Conservation (phyloP, 257 asterid species). For the Rehmannia glutinosa region DNA sequence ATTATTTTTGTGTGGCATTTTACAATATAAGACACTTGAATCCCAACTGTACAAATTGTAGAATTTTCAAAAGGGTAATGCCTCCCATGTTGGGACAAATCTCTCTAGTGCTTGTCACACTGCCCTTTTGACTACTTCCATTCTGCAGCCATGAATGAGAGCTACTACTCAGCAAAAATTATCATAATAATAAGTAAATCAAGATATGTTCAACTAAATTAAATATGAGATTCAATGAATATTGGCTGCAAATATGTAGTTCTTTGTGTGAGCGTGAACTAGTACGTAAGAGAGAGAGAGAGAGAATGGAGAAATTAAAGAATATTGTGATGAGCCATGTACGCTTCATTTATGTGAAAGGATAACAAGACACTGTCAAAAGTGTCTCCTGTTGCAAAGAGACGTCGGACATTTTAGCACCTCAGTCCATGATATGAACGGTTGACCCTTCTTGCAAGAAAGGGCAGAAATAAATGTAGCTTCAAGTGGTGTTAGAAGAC, state of each 20-base stretch:
- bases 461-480: conserved; percentile 25
- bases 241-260: conserved; percentile 2
- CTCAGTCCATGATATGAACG: conserved; percentile 15
- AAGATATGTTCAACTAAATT: not conserved
- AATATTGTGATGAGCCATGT: conserved; percentile 23
- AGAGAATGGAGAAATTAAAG: not conserved
- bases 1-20: too few relatives aligned
- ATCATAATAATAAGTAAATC: conserved; percentile 1
- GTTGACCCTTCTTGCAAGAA: conserved; percentile 39
- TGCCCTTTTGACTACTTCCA: conserved; percentile 36
- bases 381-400: conserved; percentile 44
- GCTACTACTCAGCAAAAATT: conserved; percentile 8
- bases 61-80: conserved; percentile 20
- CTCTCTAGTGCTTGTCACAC: conserved; percentile 9
- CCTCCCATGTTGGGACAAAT: conserved; percentile 35
- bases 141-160: conserved; percentile 37
- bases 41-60: not conserved
- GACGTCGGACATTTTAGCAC: conserved; percentile 22
- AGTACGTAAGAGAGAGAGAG: conserved; percentile 7
- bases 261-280: conserved; percentile 20
- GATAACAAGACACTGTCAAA: conserved; percentile 30
- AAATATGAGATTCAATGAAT: conserved; percentile 19
- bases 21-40: not conserved
- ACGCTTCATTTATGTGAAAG: conserved; percentile 26
- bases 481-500: too few relatives aligned